A percentile compares a stretch with the other conserved stretches of the same genome.
phyloP scores from a whole-genome alignment of 1,139 yeast species.

The Magnusiomyces tetraspermus region DNA sequence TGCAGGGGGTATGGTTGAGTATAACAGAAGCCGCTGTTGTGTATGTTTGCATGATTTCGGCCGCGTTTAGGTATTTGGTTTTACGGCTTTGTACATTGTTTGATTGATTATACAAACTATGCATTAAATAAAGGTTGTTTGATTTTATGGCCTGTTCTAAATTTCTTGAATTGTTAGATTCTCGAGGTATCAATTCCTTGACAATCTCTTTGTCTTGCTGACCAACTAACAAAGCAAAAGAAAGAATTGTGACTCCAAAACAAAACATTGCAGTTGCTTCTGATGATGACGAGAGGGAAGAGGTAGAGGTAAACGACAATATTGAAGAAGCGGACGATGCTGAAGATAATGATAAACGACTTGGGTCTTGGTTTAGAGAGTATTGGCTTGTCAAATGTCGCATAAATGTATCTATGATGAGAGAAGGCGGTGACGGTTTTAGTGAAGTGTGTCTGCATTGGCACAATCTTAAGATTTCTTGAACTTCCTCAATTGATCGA shows the following conservation, averaged over 20 bases:
- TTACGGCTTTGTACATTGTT: background rate
- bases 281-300: no score
- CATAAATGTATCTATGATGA: background rate
- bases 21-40: slow-evolving; percentile 6
- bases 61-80: background rate
- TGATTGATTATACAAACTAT: no score
- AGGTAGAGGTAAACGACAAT: no score
- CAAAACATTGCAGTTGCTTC: slow-evolving; percentile 1
- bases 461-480: slow-evolving; percentile 5
- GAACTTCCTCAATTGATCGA: slow-evolving; percentile 10
- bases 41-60: slow-evolving; percentile 6
- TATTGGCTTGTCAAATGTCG: slow-evolving; percentile 2
- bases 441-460: slow-evolving; percentile 2
- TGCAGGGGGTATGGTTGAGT: slow-evolving; percentile 6
- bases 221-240: background rate
- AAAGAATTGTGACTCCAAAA: slow-evolving; percentile 2
- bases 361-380: slow-evolving; percentile 2
- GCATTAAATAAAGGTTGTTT: background rate
- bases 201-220: background rate
- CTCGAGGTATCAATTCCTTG: background rate
- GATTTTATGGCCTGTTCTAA: background rate
- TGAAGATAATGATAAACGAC: background rate
- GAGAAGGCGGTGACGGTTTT: background rate
- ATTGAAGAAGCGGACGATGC: no score
- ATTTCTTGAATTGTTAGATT: background rate